phyloP scores from a whole-genome alignment of 2,329 filamentous ascomycete species.

The Colletotrichum horii region DNA sequence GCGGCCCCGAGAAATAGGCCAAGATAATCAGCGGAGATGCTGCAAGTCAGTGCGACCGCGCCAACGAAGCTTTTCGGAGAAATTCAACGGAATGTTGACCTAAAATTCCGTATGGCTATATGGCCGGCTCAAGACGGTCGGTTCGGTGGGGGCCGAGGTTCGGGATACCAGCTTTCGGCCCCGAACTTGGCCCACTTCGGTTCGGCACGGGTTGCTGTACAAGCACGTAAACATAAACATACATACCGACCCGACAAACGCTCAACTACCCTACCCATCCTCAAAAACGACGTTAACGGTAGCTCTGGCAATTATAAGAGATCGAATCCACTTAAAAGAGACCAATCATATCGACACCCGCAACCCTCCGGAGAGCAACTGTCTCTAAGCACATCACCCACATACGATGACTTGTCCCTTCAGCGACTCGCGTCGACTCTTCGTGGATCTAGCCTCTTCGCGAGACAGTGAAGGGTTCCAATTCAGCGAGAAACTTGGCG shows the following conservation, averaged over 20 bases:
- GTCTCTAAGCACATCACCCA: not conserved
- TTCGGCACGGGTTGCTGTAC: not conserved
- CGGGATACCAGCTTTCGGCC: not conserved
- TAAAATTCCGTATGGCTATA: not conserved
- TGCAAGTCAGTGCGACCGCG: not conserved
- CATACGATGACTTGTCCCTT: not conserved
- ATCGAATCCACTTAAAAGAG: not conserved
- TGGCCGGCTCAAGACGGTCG: not conserved
- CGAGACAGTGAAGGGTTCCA: not conserved
- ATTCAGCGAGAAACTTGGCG: not conserved
- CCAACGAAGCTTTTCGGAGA: not conserved
- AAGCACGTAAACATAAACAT: not conserved
- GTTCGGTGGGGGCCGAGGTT: not conserved
- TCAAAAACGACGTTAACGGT: not conserved
- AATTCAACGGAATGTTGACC: not conserved
- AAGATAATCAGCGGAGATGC: not conserved
- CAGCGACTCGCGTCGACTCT: not conserved
- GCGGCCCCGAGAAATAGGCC: not conserved
- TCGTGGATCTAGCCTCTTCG: not conserved
- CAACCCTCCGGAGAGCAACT: not conserved
- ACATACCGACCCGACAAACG: not conserved
- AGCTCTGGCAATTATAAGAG: not conserved
- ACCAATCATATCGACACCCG: not conserved
- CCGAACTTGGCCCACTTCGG: not conserved
- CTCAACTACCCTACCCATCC: not conserved